Evolutionary conservation across 306 rosid genomes (phyloP).

Genomic region (Dalbergia cultrata): DNA sequence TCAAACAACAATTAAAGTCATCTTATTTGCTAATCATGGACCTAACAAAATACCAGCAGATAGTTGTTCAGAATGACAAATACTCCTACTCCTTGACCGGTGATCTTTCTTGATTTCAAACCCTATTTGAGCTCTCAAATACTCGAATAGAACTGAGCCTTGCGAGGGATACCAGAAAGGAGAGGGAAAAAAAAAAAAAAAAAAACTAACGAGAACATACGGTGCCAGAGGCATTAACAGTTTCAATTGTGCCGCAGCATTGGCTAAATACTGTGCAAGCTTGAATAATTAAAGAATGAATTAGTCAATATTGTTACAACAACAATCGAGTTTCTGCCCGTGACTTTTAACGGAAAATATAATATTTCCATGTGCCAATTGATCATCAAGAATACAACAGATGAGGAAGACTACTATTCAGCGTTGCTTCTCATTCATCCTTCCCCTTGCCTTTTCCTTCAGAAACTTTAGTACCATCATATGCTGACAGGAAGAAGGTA

Average conservation of each 20-base stretch:
- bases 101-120: too few species aligned
- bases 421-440: slow-evolving; percentile 60
- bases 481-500: slow-evolving; percentile 73
- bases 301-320: slow-evolving; percentile 65
- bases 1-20: too few species aligned
- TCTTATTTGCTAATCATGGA: too few species aligned
- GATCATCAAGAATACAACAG: slow-evolving; percentile 47
- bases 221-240: slow-evolving; percentile 22
- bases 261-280: not conserved
- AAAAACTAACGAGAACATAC: not conserved
- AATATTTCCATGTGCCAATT: slow-evolving; percentile 26
- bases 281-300: slow-evolving; percentile 61
- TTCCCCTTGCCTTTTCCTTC: slow-evolving; percentile 80
- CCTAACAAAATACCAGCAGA: too few species aligned
- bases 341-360: slow-evolving; percentile 44
- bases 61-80: too few species aligned
- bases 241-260: not conserved
- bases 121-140: too few species aligned
- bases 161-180: too few species aligned
- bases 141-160: too few species aligned
- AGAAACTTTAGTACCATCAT: slow-evolving; percentile 64
- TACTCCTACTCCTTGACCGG: too few species aligned
- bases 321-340: slow-evolving; percentile 49
- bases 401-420: slow-evolving; percentile 34
- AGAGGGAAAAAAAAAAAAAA: too few species aligned